Evolutionary conservation across 2,329 filamentous ascomycete genomes (phyloP).

Genomic region (Colletotrichum gigasporum): DNA sequence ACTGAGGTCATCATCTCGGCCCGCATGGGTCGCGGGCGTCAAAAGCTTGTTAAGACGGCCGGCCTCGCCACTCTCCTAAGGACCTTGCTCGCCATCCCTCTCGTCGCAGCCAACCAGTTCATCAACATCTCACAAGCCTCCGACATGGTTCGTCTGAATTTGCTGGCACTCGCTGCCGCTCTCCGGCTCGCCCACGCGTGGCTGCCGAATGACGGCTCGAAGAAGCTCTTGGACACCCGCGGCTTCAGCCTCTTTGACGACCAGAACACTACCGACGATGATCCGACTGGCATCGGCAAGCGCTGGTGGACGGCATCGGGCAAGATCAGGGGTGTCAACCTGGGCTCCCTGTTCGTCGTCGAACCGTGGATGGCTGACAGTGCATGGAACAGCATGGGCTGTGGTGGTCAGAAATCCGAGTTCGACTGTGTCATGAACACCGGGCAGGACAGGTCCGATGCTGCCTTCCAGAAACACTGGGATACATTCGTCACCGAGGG

Average conservation of each 20-base stretch:
- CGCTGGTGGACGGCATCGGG: conserved; percentile 30
- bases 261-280: conserved; percentile 17
- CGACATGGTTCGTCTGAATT: conserved; percentile 22
- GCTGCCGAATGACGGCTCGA: conserved; percentile 20
- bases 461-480: conserved; percentile 61
- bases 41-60: conserved; percentile 21
- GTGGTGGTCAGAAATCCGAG: conserved; percentile 54
- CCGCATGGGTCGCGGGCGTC: not conserved
- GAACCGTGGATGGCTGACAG: conserved; percentile 62
- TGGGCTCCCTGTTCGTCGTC: conserved; percentile 60
- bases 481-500: conserved; percentile 56
- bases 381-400: conserved; percentile 59
- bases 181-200: conserved; percentile 11
- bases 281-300: not conserved
- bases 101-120: not conserved
- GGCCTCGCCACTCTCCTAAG: not conserved
- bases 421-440: conserved; percentile 62
- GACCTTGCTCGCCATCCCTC: not conserved
- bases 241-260: conserved; percentile 27
- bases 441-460: conserved; percentile 56
- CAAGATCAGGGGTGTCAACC: conserved; percentile 65
- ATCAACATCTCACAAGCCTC: not conserved
- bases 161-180: conserved; percentile 14
- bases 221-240: conserved; percentile 25
- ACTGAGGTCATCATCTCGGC: not conserved